Evolutionary conservation across 2,329 filamentous ascomycete genomes (phyloP), one percentile per base, ranked within the genome.

Genomic region (Scedosporium minutisporum): DNA sequence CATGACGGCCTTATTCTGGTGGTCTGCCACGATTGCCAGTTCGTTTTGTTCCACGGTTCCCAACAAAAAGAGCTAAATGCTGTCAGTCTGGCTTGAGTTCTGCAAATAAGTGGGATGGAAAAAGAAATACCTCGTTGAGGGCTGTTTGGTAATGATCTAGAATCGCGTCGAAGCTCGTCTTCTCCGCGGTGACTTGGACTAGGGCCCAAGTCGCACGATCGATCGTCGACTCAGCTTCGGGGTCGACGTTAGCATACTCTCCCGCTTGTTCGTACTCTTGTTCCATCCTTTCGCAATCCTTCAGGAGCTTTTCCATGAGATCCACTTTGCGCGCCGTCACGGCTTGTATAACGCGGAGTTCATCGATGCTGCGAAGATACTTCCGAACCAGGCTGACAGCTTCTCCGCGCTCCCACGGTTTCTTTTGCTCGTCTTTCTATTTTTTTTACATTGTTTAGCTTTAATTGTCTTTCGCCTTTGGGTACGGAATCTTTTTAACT

Each of bases 1-100:
- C 81, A 87, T 85, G 63, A 87, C 80, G 18, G 51, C 51, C 51
- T 55, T 55, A 23, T 55, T 55, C 23, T 55, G 51, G 51, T 55
- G 51, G 51, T 55, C 51, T 55, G 51, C 51, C 23, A 55, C 51
- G 23, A 55, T 55, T 18, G 51, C 51, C 18, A 55, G 12, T 14
- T 55, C 51, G 23, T 55, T 55, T 25, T 55, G 51, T 12, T 55
- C 51, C 18, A 55, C 51, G 3, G 51, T 55, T 6, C 51, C 51
- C 21, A 55, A 27, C 23, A 55, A 29, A 25, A 55, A 55, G 6
- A 55, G 23, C 51, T 55, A 55, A 7, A 48, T 18, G 12, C 3
- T 21, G 44, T 48, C 18, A 48, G 44, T 6, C 6, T 3, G 16
- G 44, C 6, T n/a, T 18, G 16, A 18, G 9, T 6, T 46, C 14